These are phyloP conservation scores for Rosa multiflora DNA, from an alignment of 306 rosid genomes.

Conservation along the genomic window DNA sequence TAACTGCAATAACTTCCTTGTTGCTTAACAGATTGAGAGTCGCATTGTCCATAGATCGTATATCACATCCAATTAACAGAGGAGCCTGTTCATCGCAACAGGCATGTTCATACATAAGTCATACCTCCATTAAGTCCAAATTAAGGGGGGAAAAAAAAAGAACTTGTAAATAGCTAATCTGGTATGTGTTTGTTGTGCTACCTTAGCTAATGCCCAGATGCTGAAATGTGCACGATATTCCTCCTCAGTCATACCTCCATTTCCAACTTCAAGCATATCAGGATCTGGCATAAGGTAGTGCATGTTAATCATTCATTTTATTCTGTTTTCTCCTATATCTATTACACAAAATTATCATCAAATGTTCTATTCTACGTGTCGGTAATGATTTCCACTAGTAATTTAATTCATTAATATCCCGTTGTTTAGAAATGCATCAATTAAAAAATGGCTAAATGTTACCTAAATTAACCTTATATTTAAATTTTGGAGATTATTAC, in stretches of 20 bases:
- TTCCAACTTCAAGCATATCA: slow-evolving; percentile 87
- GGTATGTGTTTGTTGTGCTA: slow-evolving; percentile 9
- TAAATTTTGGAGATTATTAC: slow-evolving; percentile 23
- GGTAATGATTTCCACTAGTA: no score
- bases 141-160: not conserved
- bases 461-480: not conserved
- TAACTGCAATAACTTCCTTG: slow-evolving; percentile 65
- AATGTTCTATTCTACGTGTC: no score
- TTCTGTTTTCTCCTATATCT: not conserved
- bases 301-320: not conserved
- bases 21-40: slow-evolving; percentile 55
- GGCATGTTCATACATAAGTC: not conserved
- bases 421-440: not conserved
- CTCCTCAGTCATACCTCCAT: slow-evolving; percentile 71
- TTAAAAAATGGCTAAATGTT: not conserved
- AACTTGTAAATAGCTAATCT: not conserved
- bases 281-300: slow-evolving; percentile 47
- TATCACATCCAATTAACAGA: slow-evolving; percentile 68
- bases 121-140: no score
- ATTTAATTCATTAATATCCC: no score
- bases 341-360: not conserved
- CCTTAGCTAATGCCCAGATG: slow-evolving; percentile 82
- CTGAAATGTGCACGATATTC: slow-evolving; percentile 84
- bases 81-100: slow-evolving; percentile 47
- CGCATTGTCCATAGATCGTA: slow-evolving; percentile 50